Percentiles rank a stretch among this genome's conserved stretches.
These are phyloP conservation scores for Suillus hirtellus DNA, from an alignment of 768 basidiomycete genomes.

Conservation along the genomic window DNA sequence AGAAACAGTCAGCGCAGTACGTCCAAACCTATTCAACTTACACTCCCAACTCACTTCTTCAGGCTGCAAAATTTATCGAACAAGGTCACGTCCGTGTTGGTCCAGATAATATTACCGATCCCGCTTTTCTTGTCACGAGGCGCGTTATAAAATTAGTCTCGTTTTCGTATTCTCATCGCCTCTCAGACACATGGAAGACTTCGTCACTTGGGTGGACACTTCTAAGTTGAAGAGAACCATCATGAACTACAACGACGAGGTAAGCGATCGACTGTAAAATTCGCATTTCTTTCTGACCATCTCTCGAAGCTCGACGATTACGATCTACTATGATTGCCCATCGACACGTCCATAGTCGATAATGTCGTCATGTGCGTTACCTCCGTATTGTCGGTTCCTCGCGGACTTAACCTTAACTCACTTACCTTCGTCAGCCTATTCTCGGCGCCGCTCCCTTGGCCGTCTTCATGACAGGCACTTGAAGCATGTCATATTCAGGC, in stretches of 20 bases:
- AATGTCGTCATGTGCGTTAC: not conserved
- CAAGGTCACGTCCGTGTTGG: constrained; percentile 98
- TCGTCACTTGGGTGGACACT: constrained; percentile 98
- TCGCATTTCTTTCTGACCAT: constrained; percentile 18
- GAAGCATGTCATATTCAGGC: constrained; percentile 1
- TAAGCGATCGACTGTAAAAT: constrained; percentile 30
- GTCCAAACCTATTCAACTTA: constrained; percentile 33
- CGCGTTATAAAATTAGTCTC: constrained; percentile 28
- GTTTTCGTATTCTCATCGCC: constrained; percentile 11
- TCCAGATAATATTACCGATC: constrained; percentile 93
- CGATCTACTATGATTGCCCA: constrained; percentile 64
- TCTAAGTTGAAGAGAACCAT: constrained; percentile 95
- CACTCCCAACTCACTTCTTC: constrained; percentile 17
- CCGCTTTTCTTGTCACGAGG: constrained; percentile 93
- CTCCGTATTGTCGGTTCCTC: not conserved
- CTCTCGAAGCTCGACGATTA: constrained; percentile 84
- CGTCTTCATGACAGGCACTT: not conserved
- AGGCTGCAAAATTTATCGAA: constrained; percentile 97
- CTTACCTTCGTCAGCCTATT: constrained; percentile 1
- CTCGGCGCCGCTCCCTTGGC: constrained; percentile 1
- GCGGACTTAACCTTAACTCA: constrained; percentile 10
- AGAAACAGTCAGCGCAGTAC: constrained; percentile 89
- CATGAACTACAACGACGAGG: constrained; percentile 96
- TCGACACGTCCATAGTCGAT: not conserved
- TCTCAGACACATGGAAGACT: constrained; percentile 94